A percentile compares a stretch with the other conserved stretches of the same genome.
Evolutionary conservation across 176 grass and related monocot genomes (phyloP).

Genomic region (Aegilops umbellulata): DNA sequence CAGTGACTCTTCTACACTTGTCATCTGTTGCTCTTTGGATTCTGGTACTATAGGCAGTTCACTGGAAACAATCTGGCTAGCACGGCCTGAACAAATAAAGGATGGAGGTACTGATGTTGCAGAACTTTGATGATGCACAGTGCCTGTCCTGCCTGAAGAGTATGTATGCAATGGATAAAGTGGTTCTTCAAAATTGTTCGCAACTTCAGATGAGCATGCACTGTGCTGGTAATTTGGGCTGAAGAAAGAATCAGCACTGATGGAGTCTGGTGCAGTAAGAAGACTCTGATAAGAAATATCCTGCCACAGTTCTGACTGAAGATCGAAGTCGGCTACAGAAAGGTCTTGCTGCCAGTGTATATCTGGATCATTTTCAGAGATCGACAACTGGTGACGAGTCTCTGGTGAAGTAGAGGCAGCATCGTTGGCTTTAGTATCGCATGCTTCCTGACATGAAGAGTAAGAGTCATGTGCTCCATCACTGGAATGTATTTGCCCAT

Average conservation of each 20-base stretch:
- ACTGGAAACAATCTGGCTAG: constrained; percentile 9
- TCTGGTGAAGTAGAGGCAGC: constrained; percentile 28
- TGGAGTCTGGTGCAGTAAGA: constrained; percentile 20
- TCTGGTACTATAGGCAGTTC: constrained; percentile 15
- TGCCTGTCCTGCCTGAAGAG: constrained; percentile 22
- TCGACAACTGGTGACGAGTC: neutral
- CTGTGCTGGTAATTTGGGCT: constrained; percentile 30
- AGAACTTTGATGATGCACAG: constrained; percentile 33
- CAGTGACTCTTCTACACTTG: neutral
- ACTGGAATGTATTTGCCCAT: neutral
- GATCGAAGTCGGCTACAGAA: constrained; percentile 11
- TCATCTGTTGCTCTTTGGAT: constrained; percentile 21
- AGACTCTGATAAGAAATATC: constrained; percentile 34
- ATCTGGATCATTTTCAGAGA: constrained; percentile 29
- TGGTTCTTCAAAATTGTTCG: constrained; percentile 23
- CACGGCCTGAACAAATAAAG: constrained; percentile 21
- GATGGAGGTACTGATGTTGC: constrained; percentile 4
- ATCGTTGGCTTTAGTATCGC: constrained; percentile 27
- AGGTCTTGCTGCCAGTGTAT: constrained; percentile 4
- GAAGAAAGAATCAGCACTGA: constrained; percentile 8
- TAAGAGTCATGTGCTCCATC: neutral
- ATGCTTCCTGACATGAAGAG: constrained; percentile 30
- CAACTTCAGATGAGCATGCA: constrained; percentile 32
- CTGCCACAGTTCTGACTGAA: constrained; percentile 31
- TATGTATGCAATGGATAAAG: constrained; percentile 26